Percentiles rank a stretch among this genome's conserved stretches.
Conservation (phyloP, 768 basidiomycete species). For the Lyophyllum decastes region DNA sequence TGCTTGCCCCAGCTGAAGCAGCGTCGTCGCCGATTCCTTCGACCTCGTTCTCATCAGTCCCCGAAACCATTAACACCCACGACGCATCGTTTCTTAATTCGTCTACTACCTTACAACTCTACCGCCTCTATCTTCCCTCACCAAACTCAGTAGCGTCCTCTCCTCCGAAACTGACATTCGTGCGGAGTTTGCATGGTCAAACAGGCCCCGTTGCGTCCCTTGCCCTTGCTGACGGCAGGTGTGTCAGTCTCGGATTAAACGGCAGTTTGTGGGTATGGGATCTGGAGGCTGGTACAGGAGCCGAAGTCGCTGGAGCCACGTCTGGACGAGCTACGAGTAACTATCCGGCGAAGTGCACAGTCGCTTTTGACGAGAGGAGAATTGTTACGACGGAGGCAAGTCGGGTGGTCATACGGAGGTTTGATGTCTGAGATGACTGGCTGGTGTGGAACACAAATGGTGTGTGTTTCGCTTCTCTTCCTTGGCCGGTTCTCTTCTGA, state of each 20-base stretch:
- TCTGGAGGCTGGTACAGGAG: slow-evolving; percentile 60
- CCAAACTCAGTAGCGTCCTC: slow-evolving; percentile 50
- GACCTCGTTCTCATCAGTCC: slow-evolving; percentile 13
- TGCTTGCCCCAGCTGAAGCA: slow-evolving; percentile 62
- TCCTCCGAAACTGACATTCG: slow-evolving; percentile 66
- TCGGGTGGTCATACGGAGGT: slow-evolving; percentile 52
- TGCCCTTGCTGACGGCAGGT: slow-evolving; percentile 79
- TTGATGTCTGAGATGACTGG: slow-evolving; percentile 47
- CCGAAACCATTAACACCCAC: neutral
- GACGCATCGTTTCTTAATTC: slow-evolving; percentile 28
- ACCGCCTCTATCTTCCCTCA: slow-evolving; percentile 65
- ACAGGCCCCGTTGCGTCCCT: slow-evolving; percentile 65
- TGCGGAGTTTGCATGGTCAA: slow-evolving; percentile 73
- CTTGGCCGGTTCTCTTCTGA: neutral
- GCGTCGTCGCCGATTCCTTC: slow-evolving; percentile 19
- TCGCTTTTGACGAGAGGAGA: slow-evolving; percentile 75
- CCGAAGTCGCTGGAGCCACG: slow-evolving; percentile 37
- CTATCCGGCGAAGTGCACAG: slow-evolving; percentile 36
- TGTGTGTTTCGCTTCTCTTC: neutral
- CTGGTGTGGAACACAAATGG: neutral
- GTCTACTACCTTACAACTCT: slow-evolving; percentile 66
- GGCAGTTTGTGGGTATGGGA: slow-evolving; percentile 89
- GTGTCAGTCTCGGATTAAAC: slow-evolving; percentile 71
- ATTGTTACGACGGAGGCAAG: slow-evolving; percentile 55
- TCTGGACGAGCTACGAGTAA: slow-evolving; percentile 5